phyloP scores from a whole-genome alignment of 108 stramenopile species.

The Parietichytrium sp. region DNA sequence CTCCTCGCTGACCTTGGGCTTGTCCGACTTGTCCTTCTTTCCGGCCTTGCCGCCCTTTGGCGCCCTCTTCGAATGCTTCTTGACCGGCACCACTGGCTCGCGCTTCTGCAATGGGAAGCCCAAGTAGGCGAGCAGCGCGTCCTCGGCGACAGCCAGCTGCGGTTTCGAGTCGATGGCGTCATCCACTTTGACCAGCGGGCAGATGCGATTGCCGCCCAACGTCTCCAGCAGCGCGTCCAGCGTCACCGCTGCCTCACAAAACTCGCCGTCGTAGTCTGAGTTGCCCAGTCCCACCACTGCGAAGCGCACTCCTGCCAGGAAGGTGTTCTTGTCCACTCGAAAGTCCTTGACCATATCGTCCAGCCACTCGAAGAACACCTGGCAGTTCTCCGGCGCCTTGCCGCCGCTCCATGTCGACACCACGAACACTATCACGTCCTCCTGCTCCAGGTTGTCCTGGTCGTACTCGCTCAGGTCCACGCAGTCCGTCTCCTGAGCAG shows the following conservation, averaged over 20 bases:
- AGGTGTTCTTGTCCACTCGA: conserved; percentile 17
- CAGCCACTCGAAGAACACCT: conserved; percentile 16
- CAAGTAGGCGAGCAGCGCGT: background rate
- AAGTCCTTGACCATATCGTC: conserved; percentile 41
- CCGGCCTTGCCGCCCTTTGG: background rate
- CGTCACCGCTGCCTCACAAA: background rate
- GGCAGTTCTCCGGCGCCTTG: background rate
- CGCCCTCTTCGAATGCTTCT: background rate
- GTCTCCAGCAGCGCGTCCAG: background rate
- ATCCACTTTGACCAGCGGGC: background rate
- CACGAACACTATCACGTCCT: conserved; percentile 27
- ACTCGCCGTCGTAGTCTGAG: conserved; percentile 36
- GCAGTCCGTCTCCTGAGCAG: background rate
- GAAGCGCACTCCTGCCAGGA: background rate
- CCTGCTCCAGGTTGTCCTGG: conserved; percentile 40
- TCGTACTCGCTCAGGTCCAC: conserved; percentile 11
- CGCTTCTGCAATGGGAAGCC: background rate
- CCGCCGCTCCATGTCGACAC: conserved; percentile 40
- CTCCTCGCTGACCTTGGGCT: background rate
- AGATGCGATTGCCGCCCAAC: conserved; percentile 2
- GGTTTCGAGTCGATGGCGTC: background rate
- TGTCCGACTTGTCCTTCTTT: background rate
- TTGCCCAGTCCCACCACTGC: conserved; percentile 43
- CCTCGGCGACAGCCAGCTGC: background rate
- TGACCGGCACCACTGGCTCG: background rate